Evolutionary conservation across 1,284 basidiomycete species (phyloP).

Genomic region (Cryptococcus hybrid): DNA sequence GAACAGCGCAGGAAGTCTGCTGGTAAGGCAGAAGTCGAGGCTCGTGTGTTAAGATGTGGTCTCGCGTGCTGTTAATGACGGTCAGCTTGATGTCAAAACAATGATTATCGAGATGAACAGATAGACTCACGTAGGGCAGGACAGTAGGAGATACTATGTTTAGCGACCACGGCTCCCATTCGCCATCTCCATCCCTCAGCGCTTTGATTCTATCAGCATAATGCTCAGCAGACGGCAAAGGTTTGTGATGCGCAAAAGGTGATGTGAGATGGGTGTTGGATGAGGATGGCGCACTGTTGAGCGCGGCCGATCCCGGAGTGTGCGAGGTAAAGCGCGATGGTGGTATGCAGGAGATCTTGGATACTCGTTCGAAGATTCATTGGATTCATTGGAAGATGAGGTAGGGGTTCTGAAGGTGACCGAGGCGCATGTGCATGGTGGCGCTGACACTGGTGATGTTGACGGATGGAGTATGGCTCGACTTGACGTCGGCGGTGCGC

Average conservation of each 20-base stretch:
- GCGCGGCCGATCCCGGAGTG: slow-evolving; percentile 3
- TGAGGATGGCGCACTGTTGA: slow-evolving; percentile 6
- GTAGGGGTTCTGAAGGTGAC: slow-evolving; percentile 15
- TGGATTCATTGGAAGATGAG: neutral
- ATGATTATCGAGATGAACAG: neutral
- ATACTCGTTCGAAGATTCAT: neutral
- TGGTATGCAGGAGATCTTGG: neutral
- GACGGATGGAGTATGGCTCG: neutral
- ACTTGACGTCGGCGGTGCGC: slow-evolving; percentile 3
- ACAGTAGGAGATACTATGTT: slow-evolving; percentile 11
- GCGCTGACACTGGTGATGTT: neutral
- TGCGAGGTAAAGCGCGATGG: neutral
- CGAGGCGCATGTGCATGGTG: slow-evolving; percentile 4
- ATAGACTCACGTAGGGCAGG: slow-evolving; percentile 14
- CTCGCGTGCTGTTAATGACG: slow-evolving; percentile 9
- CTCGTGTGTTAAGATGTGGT: slow-evolving; percentile 11
- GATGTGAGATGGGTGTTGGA: slow-evolving; percentile 11
- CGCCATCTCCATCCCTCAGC: slow-evolving; percentile 18
- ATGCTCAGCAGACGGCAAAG: slow-evolving; percentile 5
- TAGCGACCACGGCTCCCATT: slow-evolving; percentile 12
- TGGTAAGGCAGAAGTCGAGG: slow-evolving; percentile 7
- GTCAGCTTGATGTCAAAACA: neutral
- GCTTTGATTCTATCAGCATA: slow-evolving; percentile 8
- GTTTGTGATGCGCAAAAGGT: slow-evolving; percentile 7
- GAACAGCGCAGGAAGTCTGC: slow-evolving; percentile 2